phyloP scores from a whole-genome alignment of 805 yeast species.

The Metschnikowia lunata region DNA sequence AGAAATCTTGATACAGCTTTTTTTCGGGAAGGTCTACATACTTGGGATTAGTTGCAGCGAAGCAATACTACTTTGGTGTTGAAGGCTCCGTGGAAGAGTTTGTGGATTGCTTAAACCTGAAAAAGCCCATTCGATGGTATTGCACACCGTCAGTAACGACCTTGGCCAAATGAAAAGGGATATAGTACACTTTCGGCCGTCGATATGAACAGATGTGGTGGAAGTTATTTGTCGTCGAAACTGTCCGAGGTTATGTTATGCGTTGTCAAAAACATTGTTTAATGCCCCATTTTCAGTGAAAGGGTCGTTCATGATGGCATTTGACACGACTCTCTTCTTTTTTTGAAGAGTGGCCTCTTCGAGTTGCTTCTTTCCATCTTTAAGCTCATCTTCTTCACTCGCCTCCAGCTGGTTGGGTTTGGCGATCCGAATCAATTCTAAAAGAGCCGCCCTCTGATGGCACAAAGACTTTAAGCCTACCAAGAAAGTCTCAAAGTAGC shows the following conservation, averaged over 20 bases:
- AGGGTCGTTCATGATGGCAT: slow-evolving; percentile 69
- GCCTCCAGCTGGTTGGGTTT: slow-evolving; percentile 34
- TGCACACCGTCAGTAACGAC: slow-evolving; percentile 10
- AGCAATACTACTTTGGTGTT: slow-evolving; percentile 80
- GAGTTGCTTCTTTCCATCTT: slow-evolving; percentile 50
- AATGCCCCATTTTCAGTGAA: slow-evolving; percentile 64
- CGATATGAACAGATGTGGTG: neutral
- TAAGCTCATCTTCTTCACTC: slow-evolving; percentile 34
- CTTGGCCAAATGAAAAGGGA: slow-evolving; percentile 18
- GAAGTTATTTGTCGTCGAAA: neutral
- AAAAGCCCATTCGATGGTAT: slow-evolving; percentile 12
- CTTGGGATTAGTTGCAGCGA: slow-evolving; percentile 55
- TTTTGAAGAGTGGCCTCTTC: slow-evolving; percentile 43
- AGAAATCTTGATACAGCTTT: slow-evolving; percentile 44
- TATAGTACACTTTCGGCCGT: slow-evolving; percentile 10
- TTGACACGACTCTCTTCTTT: slow-evolving; percentile 41
- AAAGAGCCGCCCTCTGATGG: slow-evolving; percentile 75
- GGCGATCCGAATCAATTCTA: slow-evolving; percentile 68
- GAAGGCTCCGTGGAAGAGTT: slow-evolving; percentile 75
- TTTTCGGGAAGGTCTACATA: slow-evolving; percentile 14
- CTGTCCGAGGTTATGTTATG: slow-evolving; percentile 9
- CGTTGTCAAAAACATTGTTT: slow-evolving; percentile 52
- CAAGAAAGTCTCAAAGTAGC: slow-evolving; percentile 59
- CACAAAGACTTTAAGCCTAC: slow-evolving; percentile 63
- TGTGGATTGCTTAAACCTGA: slow-evolving; percentile 21